phyloP scores from a whole-genome alignment of 1,284 basidiomycete genomes.

The Sanghuangporus baumii region DNA sequence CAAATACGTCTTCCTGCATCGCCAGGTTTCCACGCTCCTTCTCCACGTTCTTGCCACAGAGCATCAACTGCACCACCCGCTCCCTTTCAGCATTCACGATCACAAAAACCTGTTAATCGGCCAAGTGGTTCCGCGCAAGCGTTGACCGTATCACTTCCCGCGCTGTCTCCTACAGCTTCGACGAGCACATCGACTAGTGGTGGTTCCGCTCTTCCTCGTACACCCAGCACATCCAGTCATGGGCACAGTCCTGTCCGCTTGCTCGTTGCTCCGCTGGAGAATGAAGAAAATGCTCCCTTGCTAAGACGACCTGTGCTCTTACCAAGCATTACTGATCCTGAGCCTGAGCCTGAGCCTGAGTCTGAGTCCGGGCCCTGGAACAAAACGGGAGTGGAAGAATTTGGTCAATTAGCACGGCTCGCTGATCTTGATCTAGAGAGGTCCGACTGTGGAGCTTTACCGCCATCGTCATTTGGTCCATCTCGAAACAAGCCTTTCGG shows the following conservation, averaged over 20 bases:
- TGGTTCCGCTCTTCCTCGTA: background rate
- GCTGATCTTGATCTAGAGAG: background rate
- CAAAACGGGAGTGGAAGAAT: background rate
- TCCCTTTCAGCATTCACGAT: background rate
- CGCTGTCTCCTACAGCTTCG: background rate
- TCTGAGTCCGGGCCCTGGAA: background rate
- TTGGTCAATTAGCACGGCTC: background rate
- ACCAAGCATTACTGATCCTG: background rate
- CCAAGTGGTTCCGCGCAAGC: background rate
- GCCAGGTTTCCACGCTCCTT: background rate
- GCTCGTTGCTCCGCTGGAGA: background rate
- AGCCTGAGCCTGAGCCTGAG: too few species aligned
- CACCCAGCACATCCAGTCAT: slow-evolving; percentile 6
- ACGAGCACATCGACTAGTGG: background rate
- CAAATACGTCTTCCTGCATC: background rate
- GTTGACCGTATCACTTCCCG: background rate
- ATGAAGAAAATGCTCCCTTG: background rate
- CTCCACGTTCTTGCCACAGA: background rate
- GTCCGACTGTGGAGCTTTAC: background rate
- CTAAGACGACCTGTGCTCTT: background rate
- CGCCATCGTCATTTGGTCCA: background rate
- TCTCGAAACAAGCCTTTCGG: background rate
- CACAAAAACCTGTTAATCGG: background rate
- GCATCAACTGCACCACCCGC: background rate
- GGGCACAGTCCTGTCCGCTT: background rate